phyloP scores from a whole-genome alignment of 116 monocot genomes.

The Dioscorea cayenensis region DNA sequence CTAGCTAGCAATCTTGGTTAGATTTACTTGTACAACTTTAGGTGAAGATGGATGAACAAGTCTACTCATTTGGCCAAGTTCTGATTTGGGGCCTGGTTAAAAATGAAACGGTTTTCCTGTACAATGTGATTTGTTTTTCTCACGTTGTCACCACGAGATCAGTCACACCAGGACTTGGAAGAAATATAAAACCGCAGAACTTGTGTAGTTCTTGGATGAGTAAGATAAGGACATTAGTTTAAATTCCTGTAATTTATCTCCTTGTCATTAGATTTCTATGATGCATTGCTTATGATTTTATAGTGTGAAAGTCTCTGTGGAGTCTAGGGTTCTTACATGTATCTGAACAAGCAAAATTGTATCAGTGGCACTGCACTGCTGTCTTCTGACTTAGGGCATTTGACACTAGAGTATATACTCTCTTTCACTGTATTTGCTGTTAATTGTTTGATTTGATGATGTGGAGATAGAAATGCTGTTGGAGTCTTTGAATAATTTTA shows the following conservation, averaged over 20 bases:
- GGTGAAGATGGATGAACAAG: neutral
- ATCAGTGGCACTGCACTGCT: too few species aligned
- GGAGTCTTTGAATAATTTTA: too few species aligned
- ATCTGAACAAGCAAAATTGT: too few species aligned
- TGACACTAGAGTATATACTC: too few species aligned
- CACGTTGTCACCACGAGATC: neutral
- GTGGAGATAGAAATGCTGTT: too few species aligned
- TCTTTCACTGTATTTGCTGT: too few species aligned
- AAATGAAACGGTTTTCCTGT: neutral
- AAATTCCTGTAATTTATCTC: neutral
- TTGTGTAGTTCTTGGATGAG: neutral
- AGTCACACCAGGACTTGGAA: neutral
- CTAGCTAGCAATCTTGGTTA: conserved; percentile 1
- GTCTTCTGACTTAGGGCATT: too few species aligned
- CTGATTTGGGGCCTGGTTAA: neutral
- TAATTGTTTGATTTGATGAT: too few species aligned
- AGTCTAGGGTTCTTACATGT: too few species aligned
- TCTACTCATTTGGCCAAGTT: neutral
- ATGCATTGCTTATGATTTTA: neutral
- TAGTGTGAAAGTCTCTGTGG: neutral
- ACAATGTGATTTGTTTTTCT: neutral
- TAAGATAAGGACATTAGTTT: neutral
- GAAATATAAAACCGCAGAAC: neutral
- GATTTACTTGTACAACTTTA: neutral
- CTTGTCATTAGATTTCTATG: neutral